Evolutionary conservation across 768 basidiomycete genomes (phyloP).

Genomic region (Galerina marginata): DNA sequence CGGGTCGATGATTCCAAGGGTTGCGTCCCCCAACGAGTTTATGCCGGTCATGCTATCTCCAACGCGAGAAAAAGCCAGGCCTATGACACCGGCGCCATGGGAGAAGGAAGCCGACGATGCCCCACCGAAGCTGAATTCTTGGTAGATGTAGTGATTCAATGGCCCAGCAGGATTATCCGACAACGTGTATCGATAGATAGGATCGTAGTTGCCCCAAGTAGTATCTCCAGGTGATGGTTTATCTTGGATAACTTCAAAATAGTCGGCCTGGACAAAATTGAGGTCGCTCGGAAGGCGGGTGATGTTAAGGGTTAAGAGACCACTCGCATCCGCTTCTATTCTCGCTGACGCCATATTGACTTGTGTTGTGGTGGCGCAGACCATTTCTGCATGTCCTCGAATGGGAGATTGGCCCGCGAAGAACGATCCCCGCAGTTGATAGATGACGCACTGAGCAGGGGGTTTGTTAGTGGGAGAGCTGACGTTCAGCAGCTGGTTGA

Average conservation of each 20-base stretch:
- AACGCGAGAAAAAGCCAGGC: background rate
- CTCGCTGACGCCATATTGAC: conserved; percentile 9
- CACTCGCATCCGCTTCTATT: conserved; percentile 6
- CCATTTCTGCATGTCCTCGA: conserved; percentile 7
- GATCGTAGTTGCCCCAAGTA: background rate
- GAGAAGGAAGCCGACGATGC: background rate
- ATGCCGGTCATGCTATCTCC: background rate
- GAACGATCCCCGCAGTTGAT: background rate
- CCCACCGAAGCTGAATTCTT: background rate
- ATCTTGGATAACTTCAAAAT: conserved; percentile 1
- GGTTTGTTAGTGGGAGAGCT: background rate
- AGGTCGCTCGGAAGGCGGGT: conserved; percentile 13
- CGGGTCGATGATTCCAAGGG: background rate
- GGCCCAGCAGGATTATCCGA: conserved; percentile 4
- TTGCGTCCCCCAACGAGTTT: background rate
- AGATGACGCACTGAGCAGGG: background rate
- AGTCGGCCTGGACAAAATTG: background rate
- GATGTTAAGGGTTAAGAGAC: background rate
- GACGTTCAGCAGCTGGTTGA: conserved; percentile 2
- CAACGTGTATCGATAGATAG: conserved; percentile 7
- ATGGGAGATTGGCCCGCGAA: background rate
- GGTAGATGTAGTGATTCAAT: conserved; percentile 7
- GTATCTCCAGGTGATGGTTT: background rate
- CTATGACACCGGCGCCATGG: background rate
- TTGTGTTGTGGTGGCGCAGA: conserved; percentile 13